Base-by-base conservation (phyloP, 768 basidiomycete genomes). In the Xanthoconium purpureum region DNA sequence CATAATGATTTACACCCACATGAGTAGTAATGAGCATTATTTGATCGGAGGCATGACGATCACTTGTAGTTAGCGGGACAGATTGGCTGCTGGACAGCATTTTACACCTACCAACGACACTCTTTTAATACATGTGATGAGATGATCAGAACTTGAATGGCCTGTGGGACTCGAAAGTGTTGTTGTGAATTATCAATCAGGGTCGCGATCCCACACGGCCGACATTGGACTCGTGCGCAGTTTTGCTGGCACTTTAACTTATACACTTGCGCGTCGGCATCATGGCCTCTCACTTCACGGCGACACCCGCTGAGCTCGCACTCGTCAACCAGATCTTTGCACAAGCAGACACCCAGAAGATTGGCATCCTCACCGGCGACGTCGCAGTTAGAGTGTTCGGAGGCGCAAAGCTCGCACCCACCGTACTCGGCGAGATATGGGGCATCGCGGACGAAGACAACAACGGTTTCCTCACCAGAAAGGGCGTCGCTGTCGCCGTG, bases 351-450 rank as follows among this genome's bases (percentile, higher is more conserved):
- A 75, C 86, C 4, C 83, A 91, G 74, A 88, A 88, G 70, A 78
- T 88, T 54, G 91, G 91, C 40, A 83, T 92, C 60, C 75, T 96
- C 69, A 91, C 91, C 15, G 95, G 95, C 66, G 94, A 96, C 60
- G 85, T 88, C 64, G 97, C 95, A 50, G 87, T 97, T 69, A 84
- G 82, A 68, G 78, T 95, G 57, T 93, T 98, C 66, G 79, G 84
- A 57, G 88, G 90, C 55, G 88, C 95, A 51, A 87, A 89, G 66
- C 83, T 98, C 57, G 75, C 84, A 38, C 86, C 92, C 10, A 76
- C 80, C 17, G 80, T 81, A 36, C 84, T 99, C 59, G 92, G 95
- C 44, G 92, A 97, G 75, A 88, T 99, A 60, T 99, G 97, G 96
- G 82, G 78, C 56, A 75, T 98, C 56, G 87, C 94, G 48, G 97